phyloP scores from a whole-genome alignment of 2,329 filamentous ascomycete species.

The Neofusicoccum parvum region DNA sequence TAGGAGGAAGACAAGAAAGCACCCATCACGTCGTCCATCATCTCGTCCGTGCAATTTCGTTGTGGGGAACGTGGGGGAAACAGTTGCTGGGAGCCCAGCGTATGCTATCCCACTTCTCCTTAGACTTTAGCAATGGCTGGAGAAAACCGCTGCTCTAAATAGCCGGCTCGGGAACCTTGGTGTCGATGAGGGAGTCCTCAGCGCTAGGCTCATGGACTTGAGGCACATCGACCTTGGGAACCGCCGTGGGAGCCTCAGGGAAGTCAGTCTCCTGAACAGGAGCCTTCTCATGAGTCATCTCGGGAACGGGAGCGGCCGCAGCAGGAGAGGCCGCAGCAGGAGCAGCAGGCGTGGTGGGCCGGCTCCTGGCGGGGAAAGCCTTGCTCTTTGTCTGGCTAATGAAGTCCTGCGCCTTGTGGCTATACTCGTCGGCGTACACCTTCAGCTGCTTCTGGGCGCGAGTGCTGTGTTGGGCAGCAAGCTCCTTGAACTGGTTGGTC shows the following conservation, averaged over 20 bases:
- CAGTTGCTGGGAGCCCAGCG: background rate
- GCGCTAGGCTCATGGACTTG: background rate
- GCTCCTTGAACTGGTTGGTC: constrained; percentile 60
- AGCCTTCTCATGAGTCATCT: constrained; percentile 33
- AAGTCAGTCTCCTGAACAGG: constrained; percentile 39
- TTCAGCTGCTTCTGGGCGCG: constrained; percentile 61
- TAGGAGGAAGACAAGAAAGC: background rate
- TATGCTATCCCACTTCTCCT: background rate
- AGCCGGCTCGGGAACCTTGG: background rate
- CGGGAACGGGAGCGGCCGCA: background rate
- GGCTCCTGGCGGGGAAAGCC: constrained; percentile 12
- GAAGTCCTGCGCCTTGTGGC: constrained; percentile 59
- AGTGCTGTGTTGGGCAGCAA: constrained; percentile 62
- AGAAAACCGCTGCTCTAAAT: background rate
- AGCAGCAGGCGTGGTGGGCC: constrained; percentile 11
- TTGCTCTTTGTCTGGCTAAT: constrained; percentile 36
- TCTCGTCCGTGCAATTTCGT: constrained; percentile 20
- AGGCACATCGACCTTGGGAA: constrained; percentile 23
- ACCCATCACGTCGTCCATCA: constrained; percentile 10
- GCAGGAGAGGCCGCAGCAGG: background rate
- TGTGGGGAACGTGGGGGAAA: background rate
- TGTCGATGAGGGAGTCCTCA: background rate
- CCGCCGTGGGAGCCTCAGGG: constrained; percentile 33
- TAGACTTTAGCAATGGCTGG: background rate
- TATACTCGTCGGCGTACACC: constrained; percentile 63